phyloP scores from a whole-genome alignment of 225 moss, liverwort and hornwort genomes.

The Marchantia polymorpha region DNA sequence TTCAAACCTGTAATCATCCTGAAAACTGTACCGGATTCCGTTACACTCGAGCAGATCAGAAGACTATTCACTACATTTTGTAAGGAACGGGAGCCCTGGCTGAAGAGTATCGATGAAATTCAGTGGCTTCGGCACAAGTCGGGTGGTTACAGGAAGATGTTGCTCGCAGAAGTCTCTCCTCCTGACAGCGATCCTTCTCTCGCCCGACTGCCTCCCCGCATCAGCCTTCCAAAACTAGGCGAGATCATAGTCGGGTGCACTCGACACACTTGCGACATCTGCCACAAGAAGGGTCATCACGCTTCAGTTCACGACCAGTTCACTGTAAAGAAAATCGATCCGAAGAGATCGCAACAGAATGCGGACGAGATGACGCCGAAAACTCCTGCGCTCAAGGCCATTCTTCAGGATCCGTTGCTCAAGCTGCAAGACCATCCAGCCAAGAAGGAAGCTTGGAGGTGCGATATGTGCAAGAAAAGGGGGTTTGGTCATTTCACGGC shows the following conservation, averaged over 20 bases:
- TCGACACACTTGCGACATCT: conserved; percentile 18
- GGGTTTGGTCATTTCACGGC: conserved; percentile 14
- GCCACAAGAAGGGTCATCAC: conserved; percentile 15
- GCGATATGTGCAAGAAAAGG: conserved; percentile 19
- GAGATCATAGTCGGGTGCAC: conserved; percentile 24
- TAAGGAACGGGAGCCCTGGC: conserved; percentile 2
- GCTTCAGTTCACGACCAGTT: conserved; percentile 18
- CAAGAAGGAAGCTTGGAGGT: conserved; percentile 19
- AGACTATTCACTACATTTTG: conserved; percentile 7
- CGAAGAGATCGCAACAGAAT: not conserved
- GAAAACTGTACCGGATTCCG: conserved; percentile 19
- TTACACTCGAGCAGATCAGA: conserved; percentile 20
- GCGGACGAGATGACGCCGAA: conserved; percentile 1
- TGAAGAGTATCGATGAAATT: conserved; percentile 21
- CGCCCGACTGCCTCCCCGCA: conserved; percentile 6
- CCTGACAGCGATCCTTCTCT: conserved; percentile 19
- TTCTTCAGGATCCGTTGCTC: conserved; percentile 20
- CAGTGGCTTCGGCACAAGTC: conserved; percentile 22
- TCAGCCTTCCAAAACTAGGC: conserved; percentile 7
- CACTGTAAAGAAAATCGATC: conserved; percentile 4
- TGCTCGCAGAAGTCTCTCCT: conserved; percentile 21
- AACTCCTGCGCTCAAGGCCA: conserved; percentile 20
- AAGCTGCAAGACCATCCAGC: conserved; percentile 12
- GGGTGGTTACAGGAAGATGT: conserved; percentile 17
- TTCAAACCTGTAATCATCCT: conserved; percentile 15